Evolutionary conservation across 495 filamentous ascomycete genomes (phyloP), one percentile per base, ranked within the genome.

Genomic region (Letharia columbiana): DNA sequence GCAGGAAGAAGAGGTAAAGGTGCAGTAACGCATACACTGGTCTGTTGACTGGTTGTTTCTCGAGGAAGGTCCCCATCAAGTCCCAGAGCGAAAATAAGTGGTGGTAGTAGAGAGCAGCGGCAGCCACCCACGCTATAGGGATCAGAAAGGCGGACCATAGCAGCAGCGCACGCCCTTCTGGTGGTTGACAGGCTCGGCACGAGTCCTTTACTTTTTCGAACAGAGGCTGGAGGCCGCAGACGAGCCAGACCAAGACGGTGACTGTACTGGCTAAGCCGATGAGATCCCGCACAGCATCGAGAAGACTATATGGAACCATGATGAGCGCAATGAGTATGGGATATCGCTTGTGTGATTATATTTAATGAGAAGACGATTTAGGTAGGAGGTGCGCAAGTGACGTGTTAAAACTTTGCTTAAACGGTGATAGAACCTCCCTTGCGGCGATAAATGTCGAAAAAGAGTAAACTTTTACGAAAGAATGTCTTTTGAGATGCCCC

Each of bases 161-260:
- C 12, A 65, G 56, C 15, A 9, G 33, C 1, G 28, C 17, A 45
- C 42, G 63, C 20, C 45, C 42, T 35, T 54, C 28, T 37, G 56
- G 54, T 33, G 40, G 52, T 13, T 47, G 31, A n/a, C 63, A 2
- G 39, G 5, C 12, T 17, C 44, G 28, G 23, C 63, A 59, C 6
- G 28, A 39, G 54, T 65, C 63, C 41, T 31, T 54, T 37, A 52
- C 41, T 17, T 12, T 56, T 9, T 65, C 17, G 41, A 58, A 59
- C 10, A 40, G n/a, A 37, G 31, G 18, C 54, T 23, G 7, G 31
- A 31, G 23, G 28, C 37, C 4, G 17, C 12, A 20, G 11, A 60
- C 31, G 23, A 59, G 63, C 31, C 33, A 1, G 1, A 28, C 11
- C 17, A 60, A 1, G 2, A 57, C 17, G 54, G 31, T 37, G 15